Evolutionary conservation across 495 filamentous ascomycete species (phyloP), one percentile per base, ranked within the genome.

Genomic region (Evernia prunastri): DNA sequence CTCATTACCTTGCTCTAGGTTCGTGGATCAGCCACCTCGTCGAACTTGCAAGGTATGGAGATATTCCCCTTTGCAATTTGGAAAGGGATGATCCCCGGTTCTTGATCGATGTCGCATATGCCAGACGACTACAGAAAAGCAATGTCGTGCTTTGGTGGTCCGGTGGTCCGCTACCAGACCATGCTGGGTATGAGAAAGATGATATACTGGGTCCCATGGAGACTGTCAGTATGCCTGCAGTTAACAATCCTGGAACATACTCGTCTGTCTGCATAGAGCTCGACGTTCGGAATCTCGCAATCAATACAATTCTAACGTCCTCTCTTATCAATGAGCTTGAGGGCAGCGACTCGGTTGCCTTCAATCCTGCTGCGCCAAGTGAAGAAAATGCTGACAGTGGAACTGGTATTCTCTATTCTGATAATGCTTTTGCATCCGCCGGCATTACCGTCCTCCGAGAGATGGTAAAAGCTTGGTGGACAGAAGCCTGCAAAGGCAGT

Each of bases 91-190:
- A 99, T 70, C 93, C 94, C 25, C 82, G 89, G 29, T 99, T 91
- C 72, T 76, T 97, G 59, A 97, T 99, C 69, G 94, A 99, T 71
- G 84, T 99, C 53, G 90, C 94, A 4, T 99, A 97, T 74, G 94
- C 94, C 1, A 78, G 94, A 59, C 86, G 95, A 15, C 77, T 99
- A 59, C 91, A 94, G 70, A 86, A 89, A 68, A 96, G 92, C 70
- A 92, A 92, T 66, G 90, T 99, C 9, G 88, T 99, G 20, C 81
- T 99, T n/a, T 99, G 94, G 94, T 99, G 94, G 94, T 96, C 92
- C 39, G 80, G 81, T 17, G 87, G 85, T 35, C 84, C 94, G 9
- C 84, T 84, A 60, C 94, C 95, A 33, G 94, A 99, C 69, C 94
- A 99, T 77, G 94, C 93, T 59, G 94, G 93, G 12, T 90, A 96